Conservation (phyloP, 352 stramenopile genomes). For the Phytophthora kernoviae region DNA sequence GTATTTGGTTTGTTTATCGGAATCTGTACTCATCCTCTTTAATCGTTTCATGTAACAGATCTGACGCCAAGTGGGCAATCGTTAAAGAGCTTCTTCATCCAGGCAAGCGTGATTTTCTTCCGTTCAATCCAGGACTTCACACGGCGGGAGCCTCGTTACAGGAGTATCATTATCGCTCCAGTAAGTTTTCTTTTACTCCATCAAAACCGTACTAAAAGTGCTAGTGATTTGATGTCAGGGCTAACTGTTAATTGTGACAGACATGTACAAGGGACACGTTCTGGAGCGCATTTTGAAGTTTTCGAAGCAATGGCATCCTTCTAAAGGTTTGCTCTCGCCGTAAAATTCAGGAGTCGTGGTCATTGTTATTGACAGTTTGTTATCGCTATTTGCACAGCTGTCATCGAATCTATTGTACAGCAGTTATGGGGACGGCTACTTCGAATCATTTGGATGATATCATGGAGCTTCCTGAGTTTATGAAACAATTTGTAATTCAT, state of each 20-base stretch:
- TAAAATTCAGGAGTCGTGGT: not conserved
- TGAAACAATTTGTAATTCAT: constrained; percentile 28
- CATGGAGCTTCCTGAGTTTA: constrained; percentile 41
- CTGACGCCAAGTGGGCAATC: constrained; percentile 49
- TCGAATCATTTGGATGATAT: constrained; percentile 12
- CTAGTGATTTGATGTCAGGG: not conserved
- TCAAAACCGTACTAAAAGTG: not conserved
- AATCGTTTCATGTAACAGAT: constrained; percentile 17
- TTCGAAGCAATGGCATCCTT: constrained; percentile 39
- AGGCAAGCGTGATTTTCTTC: constrained; percentile 42
- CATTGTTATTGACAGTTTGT: not conserved
- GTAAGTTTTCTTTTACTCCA: constrained; percentile 23
- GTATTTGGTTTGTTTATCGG: not conserved
- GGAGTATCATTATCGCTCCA: constrained; percentile 18
- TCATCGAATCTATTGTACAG: constrained; percentile 40
- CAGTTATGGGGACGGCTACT: constrained; percentile 33
- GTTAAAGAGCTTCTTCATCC: constrained; percentile 51
- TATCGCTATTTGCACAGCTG: constrained; percentile 21
- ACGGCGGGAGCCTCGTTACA: not conserved
- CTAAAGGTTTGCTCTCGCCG: constrained; percentile 23
- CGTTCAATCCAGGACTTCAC: constrained; percentile 23
- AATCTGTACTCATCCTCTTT: not conserved
- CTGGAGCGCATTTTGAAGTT: constrained; percentile 38
- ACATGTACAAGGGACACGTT: constrained; percentile 36
- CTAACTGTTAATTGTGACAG: constrained; percentile 23